Conservation (phyloP, 1,284 basidiomycete genomes). For the Cryptococcus sp. region DNA sequence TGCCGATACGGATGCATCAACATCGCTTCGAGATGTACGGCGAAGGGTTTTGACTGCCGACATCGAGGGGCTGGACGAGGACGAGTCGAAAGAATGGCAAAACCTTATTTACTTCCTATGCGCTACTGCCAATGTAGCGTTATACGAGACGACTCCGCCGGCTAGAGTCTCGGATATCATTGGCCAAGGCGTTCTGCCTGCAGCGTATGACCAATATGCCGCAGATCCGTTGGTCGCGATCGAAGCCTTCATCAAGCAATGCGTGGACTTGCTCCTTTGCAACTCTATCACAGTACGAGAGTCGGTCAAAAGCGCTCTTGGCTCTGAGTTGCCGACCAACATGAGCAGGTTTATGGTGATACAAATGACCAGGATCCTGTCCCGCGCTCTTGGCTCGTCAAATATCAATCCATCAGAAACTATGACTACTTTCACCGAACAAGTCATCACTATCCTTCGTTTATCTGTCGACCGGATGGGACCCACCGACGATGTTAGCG, state of each 20-base stretch:
- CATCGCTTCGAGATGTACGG: conserved; percentile 23
- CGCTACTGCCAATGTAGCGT: conserved; percentile 54
- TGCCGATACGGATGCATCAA: conserved; percentile 24
- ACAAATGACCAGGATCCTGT: conserved; percentile 61
- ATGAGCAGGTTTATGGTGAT: conserved; percentile 67
- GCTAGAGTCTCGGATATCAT: conserved; percentile 59
- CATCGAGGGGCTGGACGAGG: conserved; percentile 58
- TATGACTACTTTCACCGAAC: conserved; percentile 70
- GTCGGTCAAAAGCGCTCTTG: conserved; percentile 74
- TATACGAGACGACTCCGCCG: conserved; percentile 21
- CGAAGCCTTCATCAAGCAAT: conserved; percentile 65
- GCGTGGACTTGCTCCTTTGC: conserved; percentile 68
- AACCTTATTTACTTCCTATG: conserved; percentile 80
- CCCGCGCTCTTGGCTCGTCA: conserved; percentile 33
- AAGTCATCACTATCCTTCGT: conserved; percentile 69
- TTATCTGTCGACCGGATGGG: conserved; percentile 73
- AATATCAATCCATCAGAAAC: conserved; percentile 60
- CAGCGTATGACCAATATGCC: conserved; percentile 65
- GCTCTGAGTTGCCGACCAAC: conserved; percentile 70
- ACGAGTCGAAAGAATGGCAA: conserved; percentile 78
- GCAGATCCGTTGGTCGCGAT: conserved; percentile 61
- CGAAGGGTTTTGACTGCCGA: conserved; percentile 36
- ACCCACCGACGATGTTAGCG: conserved; percentile 60
- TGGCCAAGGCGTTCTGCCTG: conserved; percentile 64
- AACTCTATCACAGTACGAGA: conserved; percentile 69